A percentile compares a stretch with the other conserved stretches of the same genome.
phyloP scores from a whole-genome alignment of 1,139 yeast species.

The Diutina scorzettiae region DNA sequence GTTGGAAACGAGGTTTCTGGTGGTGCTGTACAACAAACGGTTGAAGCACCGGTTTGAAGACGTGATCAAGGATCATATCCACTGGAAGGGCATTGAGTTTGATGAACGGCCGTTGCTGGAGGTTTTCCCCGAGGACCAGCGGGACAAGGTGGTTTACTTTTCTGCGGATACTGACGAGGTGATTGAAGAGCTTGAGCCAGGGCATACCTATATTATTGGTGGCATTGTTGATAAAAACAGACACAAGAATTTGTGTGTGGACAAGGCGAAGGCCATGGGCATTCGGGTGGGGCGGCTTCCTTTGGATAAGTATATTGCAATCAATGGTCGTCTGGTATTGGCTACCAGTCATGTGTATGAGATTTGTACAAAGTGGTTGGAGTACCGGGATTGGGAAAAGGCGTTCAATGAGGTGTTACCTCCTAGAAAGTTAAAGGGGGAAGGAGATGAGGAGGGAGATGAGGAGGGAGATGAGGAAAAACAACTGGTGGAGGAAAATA shows the following conservation, averaged over 20 bases:
- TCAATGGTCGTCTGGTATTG: slow-evolving; percentile 78
- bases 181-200: slow-evolving; percentile 49
- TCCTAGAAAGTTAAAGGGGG: slow-evolving; percentile 43
- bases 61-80: slow-evolving; percentile 42
- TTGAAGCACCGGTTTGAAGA: slow-evolving; percentile 59
- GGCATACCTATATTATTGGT: slow-evolving; percentile 75
- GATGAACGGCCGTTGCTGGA: slow-evolving; percentile 33
- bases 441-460: background rate
- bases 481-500: no score
- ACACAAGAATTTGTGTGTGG: slow-evolving; percentile 68
- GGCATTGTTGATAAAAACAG: slow-evolving; percentile 96
- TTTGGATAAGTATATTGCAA: slow-evolving; percentile 69
- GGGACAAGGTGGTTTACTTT: slow-evolving; percentile 45
- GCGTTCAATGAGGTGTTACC: slow-evolving; percentile 86
- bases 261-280: slow-evolving; percentile 69
- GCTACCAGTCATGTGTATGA: slow-evolving; percentile 95
- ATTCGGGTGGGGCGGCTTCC: slow-evolving; percentile 73
- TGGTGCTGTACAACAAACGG: slow-evolving; percentile 57
- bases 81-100: slow-evolving; percentile 58
- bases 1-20: slow-evolving; percentile 44
- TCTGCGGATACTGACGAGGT: slow-evolving; percentile 79
- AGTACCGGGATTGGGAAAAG: slow-evolving; percentile 63
- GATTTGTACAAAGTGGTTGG: slow-evolving; percentile 71
- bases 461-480: no score
- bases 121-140: slow-evolving; percentile 16